These are phyloP conservation scores for Fusarium decemcellulare DNA, from an alignment of 2,329 filamentous ascomycete genomes.

Conservation along the genomic window DNA sequence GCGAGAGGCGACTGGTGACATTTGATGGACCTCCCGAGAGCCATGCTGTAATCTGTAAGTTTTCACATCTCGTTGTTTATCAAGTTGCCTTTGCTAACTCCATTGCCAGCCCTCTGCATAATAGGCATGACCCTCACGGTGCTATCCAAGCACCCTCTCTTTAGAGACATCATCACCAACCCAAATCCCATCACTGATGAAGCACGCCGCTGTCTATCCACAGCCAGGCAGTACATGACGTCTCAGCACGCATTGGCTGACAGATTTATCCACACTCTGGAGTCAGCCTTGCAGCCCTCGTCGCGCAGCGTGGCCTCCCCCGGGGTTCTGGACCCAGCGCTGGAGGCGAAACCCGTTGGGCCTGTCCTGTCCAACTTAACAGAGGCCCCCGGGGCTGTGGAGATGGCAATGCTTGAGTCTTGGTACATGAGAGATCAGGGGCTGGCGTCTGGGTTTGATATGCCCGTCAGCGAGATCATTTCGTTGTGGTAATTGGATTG, in stretches of 20 bases:
- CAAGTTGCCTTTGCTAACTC: constrained; percentile 5
- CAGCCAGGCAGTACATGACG: constrained; percentile 37
- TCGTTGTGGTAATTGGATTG: constrained; percentile 39
- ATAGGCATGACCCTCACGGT: constrained; percentile 44
- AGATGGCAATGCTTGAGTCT: constrained; percentile 40
- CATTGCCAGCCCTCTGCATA: constrained; percentile 33
- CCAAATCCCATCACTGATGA: constrained; percentile 35
- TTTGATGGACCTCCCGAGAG: constrained; percentile 41
- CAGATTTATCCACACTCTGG: constrained; percentile 36
- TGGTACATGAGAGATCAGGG: constrained; percentile 40
- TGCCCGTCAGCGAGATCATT: constrained; percentile 37
- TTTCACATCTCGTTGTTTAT: accelerated
- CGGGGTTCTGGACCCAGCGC: constrained; percentile 35
- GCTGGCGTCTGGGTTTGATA: constrained; percentile 10
- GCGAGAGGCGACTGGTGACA: constrained; percentile 38
- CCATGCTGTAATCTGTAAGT: constrained; percentile 41
- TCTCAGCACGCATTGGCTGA: constrained; percentile 27
- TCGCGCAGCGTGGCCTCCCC: constrained; percentile 25
- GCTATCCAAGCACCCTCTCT: constrained; percentile 40
- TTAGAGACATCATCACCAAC: constrained; percentile 37
- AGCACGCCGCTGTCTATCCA: constrained; percentile 39
- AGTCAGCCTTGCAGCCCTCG: constrained; percentile 32
- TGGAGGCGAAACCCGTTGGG: constrained; percentile 32
- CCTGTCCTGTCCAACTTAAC: constrained; percentile 20
- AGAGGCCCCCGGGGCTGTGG: constrained; percentile 22